Evolutionary conservation across 73 alveolate species (phyloP), one percentile per base, ranked within the genome.

Genomic region (Paramecium caudatum): DNA sequence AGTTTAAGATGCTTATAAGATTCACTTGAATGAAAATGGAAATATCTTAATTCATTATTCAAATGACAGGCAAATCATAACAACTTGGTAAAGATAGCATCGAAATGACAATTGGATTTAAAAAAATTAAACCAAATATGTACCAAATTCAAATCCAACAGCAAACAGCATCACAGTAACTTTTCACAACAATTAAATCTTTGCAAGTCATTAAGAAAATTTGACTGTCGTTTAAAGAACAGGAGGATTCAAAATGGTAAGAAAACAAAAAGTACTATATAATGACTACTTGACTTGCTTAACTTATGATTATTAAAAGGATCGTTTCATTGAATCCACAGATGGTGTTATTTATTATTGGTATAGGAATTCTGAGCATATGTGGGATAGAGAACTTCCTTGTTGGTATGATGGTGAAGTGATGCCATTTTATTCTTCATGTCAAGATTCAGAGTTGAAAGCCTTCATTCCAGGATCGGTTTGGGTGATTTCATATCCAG

Each of bases 401-500:
- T 37, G 46, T 7, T 55, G 2, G 2, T 55, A 55, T 21, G 43
- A 55, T 55, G 9, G 80, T 55, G 41, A 55, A 55, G 12, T 55
- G 4, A 19, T 23, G 21, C 80, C 80, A 8, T 43, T 27, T 21
- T 21, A 55, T 55, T 55, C 45, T 1, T 7, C 46, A 12, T 55
- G 23, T 55, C 30, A 55, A 55, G 46, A 27, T 27, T 27, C 23
- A 27, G 80, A 55, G 30, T 19, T 55, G 12, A 55, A 55, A 27
- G 80, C 80, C 12, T 55, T 55, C 30, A 43, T 55, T 2, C 23
- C 23, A 27, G 80, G 80, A 23, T 37, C 80, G 4, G 80, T 55
- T 5, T 55, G 80, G 80, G 30, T 55, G 80, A 55, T 55, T 27
- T 23, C 80, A 1, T 55, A 55, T 55, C 80, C 80, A 55, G 80